phyloP scores from a whole-genome alignment of 768 basidiomycete genomes.

The Tricholoma bakamatsutake region DNA sequence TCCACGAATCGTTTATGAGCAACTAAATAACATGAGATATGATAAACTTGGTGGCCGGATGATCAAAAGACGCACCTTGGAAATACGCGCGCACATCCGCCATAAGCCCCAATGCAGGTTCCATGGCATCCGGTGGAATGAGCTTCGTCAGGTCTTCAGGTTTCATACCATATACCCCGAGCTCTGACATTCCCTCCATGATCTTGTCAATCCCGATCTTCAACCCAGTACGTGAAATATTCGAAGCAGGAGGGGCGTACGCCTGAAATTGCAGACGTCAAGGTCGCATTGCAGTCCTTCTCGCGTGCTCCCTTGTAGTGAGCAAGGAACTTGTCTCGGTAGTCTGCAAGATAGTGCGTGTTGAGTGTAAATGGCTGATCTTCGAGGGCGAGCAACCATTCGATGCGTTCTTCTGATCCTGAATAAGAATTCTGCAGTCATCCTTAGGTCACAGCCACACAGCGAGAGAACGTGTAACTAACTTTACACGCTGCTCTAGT shows the following conservation, averaged over 20 bases:
- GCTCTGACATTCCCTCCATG: constrained; percentile 28
- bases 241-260: constrained; percentile 6
- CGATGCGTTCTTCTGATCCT: constrained; percentile 42
- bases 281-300: constrained; percentile 19
- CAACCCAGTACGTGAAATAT: too few species aligned
- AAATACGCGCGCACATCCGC: constrained; percentile 69
- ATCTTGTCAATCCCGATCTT: constrained; percentile 21
- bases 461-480: constrained; percentile 1
- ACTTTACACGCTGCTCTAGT: constrained; percentile 43
- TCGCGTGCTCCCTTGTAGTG: constrained; percentile 42
- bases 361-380: constrained; percentile 42
- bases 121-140: constrained; percentile 44
- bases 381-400: constrained; percentile 43
- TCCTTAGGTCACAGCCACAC: neutral
- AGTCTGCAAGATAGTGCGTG: constrained; percentile 39
- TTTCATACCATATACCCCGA: constrained; percentile 33
- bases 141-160: constrained; percentile 43
- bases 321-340: constrained; percentile 40
- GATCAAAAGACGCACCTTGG: constrained; percentile 42
- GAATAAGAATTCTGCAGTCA: constrained; percentile 37
- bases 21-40: constrained; percentile 32
- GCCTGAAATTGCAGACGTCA: constrained; percentile 23
- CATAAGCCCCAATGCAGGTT: constrained; percentile 59
- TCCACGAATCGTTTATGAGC: constrained; percentile 57
- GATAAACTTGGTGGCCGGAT: neutral